Conservation (phyloP, 345 rosid genomes). For the Alliaria petiolata region DNA sequence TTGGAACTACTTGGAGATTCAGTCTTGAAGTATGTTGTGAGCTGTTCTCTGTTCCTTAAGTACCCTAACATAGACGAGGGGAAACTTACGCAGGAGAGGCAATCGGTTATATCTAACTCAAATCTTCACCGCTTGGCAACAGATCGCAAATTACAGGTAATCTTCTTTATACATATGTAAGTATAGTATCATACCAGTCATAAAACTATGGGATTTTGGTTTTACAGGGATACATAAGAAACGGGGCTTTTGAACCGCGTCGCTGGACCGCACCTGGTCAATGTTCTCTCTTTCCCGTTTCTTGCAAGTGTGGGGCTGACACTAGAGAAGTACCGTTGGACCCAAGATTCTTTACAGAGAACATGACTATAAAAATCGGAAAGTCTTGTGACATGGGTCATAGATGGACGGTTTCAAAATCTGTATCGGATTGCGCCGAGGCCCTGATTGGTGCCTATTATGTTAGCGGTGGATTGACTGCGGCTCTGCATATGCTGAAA, state of each 20-base stretch:
- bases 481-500: constrained; percentile 64
- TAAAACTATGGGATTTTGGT: constrained; percentile 2
- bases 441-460: constrained; percentile 81
- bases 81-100: constrained; percentile 46
- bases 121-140: constrained; percentile 64
- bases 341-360: constrained; percentile 47
- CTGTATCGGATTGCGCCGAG: constrained; percentile 84
- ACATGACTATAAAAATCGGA: constrained; percentile 47
- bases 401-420: constrained; percentile 82
- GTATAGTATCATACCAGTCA: not conserved
- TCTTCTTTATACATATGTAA: not conserved
- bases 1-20: constrained; percentile 97
- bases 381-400: constrained; percentile 76
- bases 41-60: constrained; percentile 68
- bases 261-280: constrained; percentile 97
- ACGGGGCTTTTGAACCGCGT: constrained; percentile 77
- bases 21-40: constrained; percentile 71
- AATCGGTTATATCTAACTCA: constrained; percentile 53
- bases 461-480: constrained; percentile 58
- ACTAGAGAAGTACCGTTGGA: constrained; percentile 72
- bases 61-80: constrained; percentile 72
- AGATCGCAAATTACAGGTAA: constrained; percentile 64
- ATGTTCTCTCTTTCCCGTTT: constrained; percentile 38
- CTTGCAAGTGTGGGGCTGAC: constrained; percentile 66
- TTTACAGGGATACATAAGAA: constrained; percentile 69